phyloP scores from a whole-genome alignment of 2,329 filamentous ascomycete species.

The Pseudocercospora macadamiae region DNA sequence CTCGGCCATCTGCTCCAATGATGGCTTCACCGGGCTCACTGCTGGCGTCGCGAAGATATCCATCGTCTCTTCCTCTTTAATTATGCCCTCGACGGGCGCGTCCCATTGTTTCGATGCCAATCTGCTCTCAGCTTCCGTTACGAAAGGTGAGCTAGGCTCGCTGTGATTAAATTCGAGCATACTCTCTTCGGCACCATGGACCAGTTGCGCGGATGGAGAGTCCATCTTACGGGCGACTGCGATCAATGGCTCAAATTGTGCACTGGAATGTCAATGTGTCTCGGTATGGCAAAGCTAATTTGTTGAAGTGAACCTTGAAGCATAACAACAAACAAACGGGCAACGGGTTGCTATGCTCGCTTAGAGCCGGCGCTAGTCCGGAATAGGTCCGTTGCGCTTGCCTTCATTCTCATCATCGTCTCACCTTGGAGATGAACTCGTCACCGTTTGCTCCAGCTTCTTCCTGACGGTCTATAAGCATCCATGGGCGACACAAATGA shows the following conservation, averaged over 20 bases:
- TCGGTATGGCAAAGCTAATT: not conserved
- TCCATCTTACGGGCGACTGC: constrained; percentile 24
- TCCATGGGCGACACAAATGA: no score
- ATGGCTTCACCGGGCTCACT: constrained; percentile 8
- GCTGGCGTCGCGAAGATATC: constrained; percentile 25
- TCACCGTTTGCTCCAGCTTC: no score
- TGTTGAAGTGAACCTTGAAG: not conserved
- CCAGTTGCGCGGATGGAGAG: constrained; percentile 20
- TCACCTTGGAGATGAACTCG: no score
- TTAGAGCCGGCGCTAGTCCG: no score
- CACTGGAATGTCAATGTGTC: constrained; percentile 3
- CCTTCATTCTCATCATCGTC: no score
- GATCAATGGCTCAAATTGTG: not conserved
- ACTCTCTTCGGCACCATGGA: constrained; percentile 23
- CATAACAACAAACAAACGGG: not conserved
- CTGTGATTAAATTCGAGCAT: constrained; percentile 38
- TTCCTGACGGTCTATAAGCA: no score
- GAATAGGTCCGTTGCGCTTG: no score
- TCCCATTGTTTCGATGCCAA: constrained; percentile 36
- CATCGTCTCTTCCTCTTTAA: constrained; percentile 24
- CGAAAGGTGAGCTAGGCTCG: constrained; percentile 52
- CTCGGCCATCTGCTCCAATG: constrained; percentile 21
- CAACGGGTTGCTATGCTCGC: not conserved
- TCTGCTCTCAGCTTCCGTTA: constrained; percentile 46
- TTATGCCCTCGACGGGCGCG: constrained; percentile 21